Conservation (phyloP, 2,329 filamentous ascomycete species). For the Periconia sp. region DNA sequence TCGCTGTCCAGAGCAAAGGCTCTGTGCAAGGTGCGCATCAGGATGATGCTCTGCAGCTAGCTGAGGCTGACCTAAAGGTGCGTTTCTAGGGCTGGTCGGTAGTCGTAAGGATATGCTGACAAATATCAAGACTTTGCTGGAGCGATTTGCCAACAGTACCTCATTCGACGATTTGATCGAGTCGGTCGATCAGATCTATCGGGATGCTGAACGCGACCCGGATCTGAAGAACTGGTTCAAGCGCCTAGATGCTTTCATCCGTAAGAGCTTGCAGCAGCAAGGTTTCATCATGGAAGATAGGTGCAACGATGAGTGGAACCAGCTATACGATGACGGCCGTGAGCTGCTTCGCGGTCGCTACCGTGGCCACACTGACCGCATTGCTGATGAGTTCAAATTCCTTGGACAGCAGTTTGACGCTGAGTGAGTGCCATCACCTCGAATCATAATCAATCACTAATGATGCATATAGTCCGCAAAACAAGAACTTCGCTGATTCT, state of each 20-base stretch:
- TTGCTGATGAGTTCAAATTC: constrained; percentile 91
- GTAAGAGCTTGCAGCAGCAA: constrained; percentile 83
- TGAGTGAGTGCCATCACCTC: constrained; percentile 54
- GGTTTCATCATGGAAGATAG: constrained; percentile 87
- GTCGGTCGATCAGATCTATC: constrained; percentile 83
- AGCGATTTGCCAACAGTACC: constrained; percentile 94
- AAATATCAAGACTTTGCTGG: constrained; percentile 74
- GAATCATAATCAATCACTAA: background rate
- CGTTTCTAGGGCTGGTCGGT: constrained; percentile 49
- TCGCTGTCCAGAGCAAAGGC: constrained; percentile 69
- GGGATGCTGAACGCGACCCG: constrained; percentile 82
- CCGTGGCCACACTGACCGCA: constrained; percentile 79
- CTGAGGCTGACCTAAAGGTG: constrained; percentile 81
- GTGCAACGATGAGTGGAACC: constrained; percentile 82
- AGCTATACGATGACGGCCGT: constrained; percentile 82
- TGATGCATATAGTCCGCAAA: constrained; percentile 60
- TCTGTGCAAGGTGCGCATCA: constrained; percentile 75
- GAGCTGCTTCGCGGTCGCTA: constrained; percentile 91
- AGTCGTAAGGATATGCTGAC: constrained; percentile 57
- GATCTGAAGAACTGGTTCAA: constrained; percentile 93
- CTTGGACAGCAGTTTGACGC: constrained; percentile 86
- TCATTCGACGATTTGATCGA: constrained; percentile 86
- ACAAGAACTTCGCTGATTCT: constrained; percentile 77
- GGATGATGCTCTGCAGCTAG: constrained; percentile 68
- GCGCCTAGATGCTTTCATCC: constrained; percentile 75